Conservation (phyloP, 805 yeast species). For the Yamadazyma phyllophila region DNA sequence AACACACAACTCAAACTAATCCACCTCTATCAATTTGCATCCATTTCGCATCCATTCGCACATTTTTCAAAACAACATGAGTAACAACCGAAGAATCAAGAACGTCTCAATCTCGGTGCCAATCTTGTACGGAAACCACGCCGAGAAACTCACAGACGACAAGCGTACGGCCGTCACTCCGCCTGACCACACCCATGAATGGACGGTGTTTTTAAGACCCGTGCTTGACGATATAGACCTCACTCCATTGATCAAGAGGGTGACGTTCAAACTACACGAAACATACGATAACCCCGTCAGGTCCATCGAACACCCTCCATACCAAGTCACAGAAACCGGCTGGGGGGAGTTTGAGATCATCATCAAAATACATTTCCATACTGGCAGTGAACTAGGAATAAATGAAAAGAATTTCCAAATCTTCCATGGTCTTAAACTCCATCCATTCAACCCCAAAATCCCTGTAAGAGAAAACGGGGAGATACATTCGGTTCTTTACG, state of each 20-base stretch:
- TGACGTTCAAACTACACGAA: slow-evolving; percentile 92
- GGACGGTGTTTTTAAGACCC: slow-evolving; percentile 94
- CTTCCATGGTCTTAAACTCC: slow-evolving; percentile 87
- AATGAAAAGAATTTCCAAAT: slow-evolving; percentile 83
- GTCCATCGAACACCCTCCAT: slow-evolving; percentile 85
- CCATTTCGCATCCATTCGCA: not conserved
- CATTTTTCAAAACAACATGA: slow-evolving; percentile 8
- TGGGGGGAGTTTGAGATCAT: slow-evolving; percentile 99
- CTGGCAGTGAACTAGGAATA: slow-evolving; percentile 60
- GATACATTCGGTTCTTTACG: slow-evolving; percentile 56
- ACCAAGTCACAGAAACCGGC: slow-evolving; percentile 94
- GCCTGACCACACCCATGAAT: slow-evolving; percentile 86
- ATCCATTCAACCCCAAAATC: slow-evolving; percentile 65
- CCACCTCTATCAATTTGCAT: too few species aligned
- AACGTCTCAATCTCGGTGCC: slow-evolving; percentile 43
- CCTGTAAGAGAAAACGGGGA: slow-evolving; percentile 42
- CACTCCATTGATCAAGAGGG: slow-evolving; percentile 79
- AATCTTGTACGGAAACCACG: slow-evolving; percentile 40
- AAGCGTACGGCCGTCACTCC: slow-evolving; percentile 48
- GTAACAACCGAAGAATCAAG: slow-evolving; percentile 23
- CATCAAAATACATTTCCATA: slow-evolving; percentile 78
- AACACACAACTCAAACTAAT: too few species aligned
- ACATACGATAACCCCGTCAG: slow-evolving; percentile 88
- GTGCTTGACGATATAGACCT: slow-evolving; percentile 65
- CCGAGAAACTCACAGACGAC: slow-evolving; percentile 36